Evolutionary conservation across 768 basidiomycete genomes (phyloP).

Genomic region (Naganishia antarctica): DNA sequence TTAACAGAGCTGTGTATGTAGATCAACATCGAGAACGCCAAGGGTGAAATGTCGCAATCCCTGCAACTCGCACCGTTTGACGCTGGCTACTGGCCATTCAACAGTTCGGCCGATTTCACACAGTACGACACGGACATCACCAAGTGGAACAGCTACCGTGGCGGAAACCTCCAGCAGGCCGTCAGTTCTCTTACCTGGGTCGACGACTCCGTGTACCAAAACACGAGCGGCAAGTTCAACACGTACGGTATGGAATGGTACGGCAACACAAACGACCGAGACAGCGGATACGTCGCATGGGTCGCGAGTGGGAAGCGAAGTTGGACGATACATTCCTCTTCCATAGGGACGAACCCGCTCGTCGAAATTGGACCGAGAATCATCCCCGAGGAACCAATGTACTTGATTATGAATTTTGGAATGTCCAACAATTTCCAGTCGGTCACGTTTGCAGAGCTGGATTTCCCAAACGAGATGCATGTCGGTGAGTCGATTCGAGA

Average conservation of each 20-base stretch:
- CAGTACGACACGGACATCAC: slow-evolving; percentile 46
- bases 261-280: slow-evolving; percentile 57
- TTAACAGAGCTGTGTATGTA: too few relatives aligned
- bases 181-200: slow-evolving; percentile 11
- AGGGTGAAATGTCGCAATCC: slow-evolving; percentile 72
- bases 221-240: slow-evolving; percentile 50
- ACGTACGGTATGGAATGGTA: slow-evolving; percentile 58
- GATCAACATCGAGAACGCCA: slow-evolving; percentile 14
- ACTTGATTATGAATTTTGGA: slow-evolving; percentile 62
- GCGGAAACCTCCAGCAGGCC: slow-evolving; percentile 50
- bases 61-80: slow-evolving; percentile 69
- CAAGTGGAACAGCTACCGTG: slow-evolving; percentile 47
- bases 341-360: slow-evolving; percentile 61
- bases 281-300: slow-evolving; percentile 79
- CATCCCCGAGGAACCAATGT: slow-evolving; percentile 89
- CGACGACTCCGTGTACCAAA: slow-evolving; percentile 59
- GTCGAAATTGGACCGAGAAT: slow-evolving; percentile 63
- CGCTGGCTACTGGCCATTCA: slow-evolving; percentile 56
- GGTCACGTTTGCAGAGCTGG: slow-evolving; percentile 37
- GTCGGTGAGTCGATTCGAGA: slow-evolving; percentile 41
- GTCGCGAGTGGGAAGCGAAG: slow-evolving; percentile 61
- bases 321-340: slow-evolving; percentile 54
- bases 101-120: slow-evolving; percentile 43
- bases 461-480: slow-evolving; percentile 26
- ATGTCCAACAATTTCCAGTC: slow-evolving; percentile 46